A percentile compares a stretch with the other conserved stretches of the same genome.
These are phyloP conservation scores for Nakazawaea peltata DNA, from an alignment of 805 yeast species.

Conservation along the genomic window DNA sequence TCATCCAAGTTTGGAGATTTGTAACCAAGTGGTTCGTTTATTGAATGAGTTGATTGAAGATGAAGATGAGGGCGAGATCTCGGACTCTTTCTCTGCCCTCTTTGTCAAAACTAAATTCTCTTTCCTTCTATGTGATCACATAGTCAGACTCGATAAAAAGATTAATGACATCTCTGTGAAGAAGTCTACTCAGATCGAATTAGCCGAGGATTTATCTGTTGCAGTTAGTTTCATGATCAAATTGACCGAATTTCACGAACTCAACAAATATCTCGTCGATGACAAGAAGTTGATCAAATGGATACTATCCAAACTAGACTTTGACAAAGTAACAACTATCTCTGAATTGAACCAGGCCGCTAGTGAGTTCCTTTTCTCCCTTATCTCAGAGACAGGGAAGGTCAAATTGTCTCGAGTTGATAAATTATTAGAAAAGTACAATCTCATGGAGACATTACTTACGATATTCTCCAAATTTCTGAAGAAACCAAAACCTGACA, in stretches of 20 bases:
- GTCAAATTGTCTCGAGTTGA: constrained; percentile 1
- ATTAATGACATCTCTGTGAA: neutral
- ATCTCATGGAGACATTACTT: constrained; percentile 3
- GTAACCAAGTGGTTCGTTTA: constrained; percentile 1
- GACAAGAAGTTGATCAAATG: constrained; percentile 5
- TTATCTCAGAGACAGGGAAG: constrained; percentile 1
- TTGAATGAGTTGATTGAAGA: constrained; percentile 5
- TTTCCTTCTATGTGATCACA: constrained; percentile 2
- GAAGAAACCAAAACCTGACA: neutral
- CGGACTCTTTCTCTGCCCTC: no score
- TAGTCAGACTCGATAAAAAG: constrained; percentile 1
- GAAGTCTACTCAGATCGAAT: neutral
- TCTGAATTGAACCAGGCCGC: neutral
- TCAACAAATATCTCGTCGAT: constrained; percentile 4
- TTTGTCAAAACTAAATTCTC: constrained; percentile 4
- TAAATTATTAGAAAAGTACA: neutral
- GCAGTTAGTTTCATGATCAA: constrained; percentile 1
- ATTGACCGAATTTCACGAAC: neutral
- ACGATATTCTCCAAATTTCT: constrained; percentile 7
- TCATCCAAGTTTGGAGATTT: constrained; percentile 10
- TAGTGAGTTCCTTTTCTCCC: constrained; percentile 3
- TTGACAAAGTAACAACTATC: neutral
- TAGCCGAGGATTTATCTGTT: neutral
- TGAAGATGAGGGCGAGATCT: constrained; percentile 1
- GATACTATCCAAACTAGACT: neutral